Base-by-base conservation (phyloP, 2,329 filamentous ascomycete species). In the Diplodia intermedia region DNA sequence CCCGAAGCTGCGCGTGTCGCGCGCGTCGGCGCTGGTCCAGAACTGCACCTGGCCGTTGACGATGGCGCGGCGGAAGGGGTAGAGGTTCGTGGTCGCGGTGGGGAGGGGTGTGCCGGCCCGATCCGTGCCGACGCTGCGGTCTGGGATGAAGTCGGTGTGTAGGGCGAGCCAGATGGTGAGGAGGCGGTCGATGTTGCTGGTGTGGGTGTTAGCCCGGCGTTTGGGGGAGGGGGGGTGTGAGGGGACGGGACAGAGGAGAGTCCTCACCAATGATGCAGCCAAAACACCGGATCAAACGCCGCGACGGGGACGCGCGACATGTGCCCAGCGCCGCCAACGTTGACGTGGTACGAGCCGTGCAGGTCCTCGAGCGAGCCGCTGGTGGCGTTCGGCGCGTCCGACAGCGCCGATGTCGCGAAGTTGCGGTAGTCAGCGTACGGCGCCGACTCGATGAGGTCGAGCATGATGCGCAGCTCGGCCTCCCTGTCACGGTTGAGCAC, bases 41-140 rank as follows among this genome's bases (percentile, higher is more conserved):
- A 47, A 47, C 18, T 3, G 7, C 18, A 7, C n/a, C 43, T 47
- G 18, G 43, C 43, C 43, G n/a, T 47, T 47, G 43, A 47, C n/a
- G n/a, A 47, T 47, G 43, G 43, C 43, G 43, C 43, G 43, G 43
- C 43, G 43, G 43, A 47, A 47, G 43, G 43, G 43, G 43, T 47
- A 47, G 43, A 47, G 43, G 43, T 47, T 11, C 7, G 43, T 47
- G 18, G 6, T n/a, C 6, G 43, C 43, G 43, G 14, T 47, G 2
- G 43, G 43, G 43, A 47, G 18, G 43, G 18, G 0, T 4, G 8
- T 5, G 31, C 31, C 31, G 31, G 5, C 8, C 31, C 31, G 31
- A 33, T 33, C 31, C 31, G 8, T 8, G 8, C 31, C 31, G 6
- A 2, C 31, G 31, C 31, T 33, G 43, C n/a, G 43, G 43, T n/a